These are phyloP conservation scores for Cutaneotrichosporon sp. DNA, from an alignment of 1,284 basidiomycete species.

Conservation along the genomic window DNA sequence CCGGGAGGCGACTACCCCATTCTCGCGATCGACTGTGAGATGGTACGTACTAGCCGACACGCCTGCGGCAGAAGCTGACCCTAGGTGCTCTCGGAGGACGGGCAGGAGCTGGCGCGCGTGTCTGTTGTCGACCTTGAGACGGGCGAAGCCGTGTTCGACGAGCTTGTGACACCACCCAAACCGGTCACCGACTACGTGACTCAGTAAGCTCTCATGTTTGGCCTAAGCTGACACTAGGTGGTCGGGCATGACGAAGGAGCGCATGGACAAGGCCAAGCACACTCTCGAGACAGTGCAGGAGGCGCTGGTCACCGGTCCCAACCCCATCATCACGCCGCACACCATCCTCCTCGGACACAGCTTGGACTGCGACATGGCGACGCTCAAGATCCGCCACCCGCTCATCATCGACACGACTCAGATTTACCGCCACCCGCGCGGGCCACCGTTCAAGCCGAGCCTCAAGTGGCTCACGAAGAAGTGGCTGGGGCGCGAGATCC, in stretches of 20 bases:
- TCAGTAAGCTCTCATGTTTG: conserved; percentile 57
- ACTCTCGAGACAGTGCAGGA: conserved; percentile 74
- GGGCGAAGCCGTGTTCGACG: conserved; percentile 74
- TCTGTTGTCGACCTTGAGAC: conserved; percentile 76
- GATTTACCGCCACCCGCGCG: conserved; percentile 83
- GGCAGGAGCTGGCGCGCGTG: conserved; percentile 80
- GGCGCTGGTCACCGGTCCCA: conserved; percentile 62
- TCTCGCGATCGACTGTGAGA: conserved; percentile 80
- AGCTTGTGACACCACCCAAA: conserved; percentile 78
- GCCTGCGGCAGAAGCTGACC: conserved; percentile 5
- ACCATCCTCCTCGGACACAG: conserved; percentile 92
- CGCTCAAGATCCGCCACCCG: conserved; percentile 78
- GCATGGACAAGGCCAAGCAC: conserved; percentile 67
- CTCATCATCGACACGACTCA: conserved; percentile 86
- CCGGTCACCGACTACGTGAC: conserved; percentile 86
- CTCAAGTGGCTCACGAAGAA: conserved; percentile 89
- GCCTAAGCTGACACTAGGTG: conserved; percentile 59
- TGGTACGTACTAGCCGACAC: conserved; percentile 61
- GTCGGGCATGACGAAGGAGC: conserved; percentile 83
- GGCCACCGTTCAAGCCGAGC: conserved; percentile 84
- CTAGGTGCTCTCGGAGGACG: conserved; percentile 80
- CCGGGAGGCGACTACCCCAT: conserved; percentile 43
- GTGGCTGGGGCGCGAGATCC: conserved; percentile 84
- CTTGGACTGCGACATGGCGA: conserved; percentile 83
- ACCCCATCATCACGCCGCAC: conserved; percentile 59